Percentiles rank a stretch among this genome's conserved stretches.
These are phyloP conservation scores for Quercus suber DNA, from an alignment of 306 rosid genomes.

Conservation along the genomic window DNA sequence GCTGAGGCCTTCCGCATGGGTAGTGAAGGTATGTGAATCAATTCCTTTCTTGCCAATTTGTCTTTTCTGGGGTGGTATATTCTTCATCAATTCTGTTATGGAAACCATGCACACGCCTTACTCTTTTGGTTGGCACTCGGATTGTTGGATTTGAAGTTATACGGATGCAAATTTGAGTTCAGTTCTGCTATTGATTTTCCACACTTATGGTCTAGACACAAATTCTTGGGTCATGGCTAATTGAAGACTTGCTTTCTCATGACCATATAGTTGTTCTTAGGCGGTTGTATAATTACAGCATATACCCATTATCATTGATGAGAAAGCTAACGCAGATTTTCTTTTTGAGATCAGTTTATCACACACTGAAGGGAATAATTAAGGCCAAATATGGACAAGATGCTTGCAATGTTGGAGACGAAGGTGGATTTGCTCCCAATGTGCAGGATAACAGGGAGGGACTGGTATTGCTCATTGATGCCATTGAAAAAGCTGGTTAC, in stretches of 20 bases:
- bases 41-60: not conserved
- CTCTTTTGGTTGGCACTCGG: not conserved
- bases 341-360: slow-evolving; percentile 60
- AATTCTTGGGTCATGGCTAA: slow-evolving; percentile 16
- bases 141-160: not conserved
- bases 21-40: slow-evolving; percentile 77
- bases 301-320: not conserved
- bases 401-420: slow-evolving; percentile 99
- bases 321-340: not conserved
- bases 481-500: slow-evolving; percentile 97
- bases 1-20: slow-evolving; percentile 94
- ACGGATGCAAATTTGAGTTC: not conserved
- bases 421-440: slow-evolving; percentile 98
- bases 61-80: not conserved
- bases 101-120: slow-evolving; percentile 1
- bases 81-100: slow-evolving; percentile 8
- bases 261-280: slow-evolving; percentile 15
- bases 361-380: slow-evolving; percentile 85
- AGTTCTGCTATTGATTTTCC: not conserved
- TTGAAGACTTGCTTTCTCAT: slow-evolving; percentile 1
- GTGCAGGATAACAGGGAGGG: slow-evolving; percentile 99
- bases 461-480: slow-evolving; percentile 84
- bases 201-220: not conserved
- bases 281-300: not conserved
- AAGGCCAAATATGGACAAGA: slow-evolving; percentile 97